phyloP scores from a whole-genome alignment of 805 yeast genomes.

The Kazachstania taianensis region DNA sequence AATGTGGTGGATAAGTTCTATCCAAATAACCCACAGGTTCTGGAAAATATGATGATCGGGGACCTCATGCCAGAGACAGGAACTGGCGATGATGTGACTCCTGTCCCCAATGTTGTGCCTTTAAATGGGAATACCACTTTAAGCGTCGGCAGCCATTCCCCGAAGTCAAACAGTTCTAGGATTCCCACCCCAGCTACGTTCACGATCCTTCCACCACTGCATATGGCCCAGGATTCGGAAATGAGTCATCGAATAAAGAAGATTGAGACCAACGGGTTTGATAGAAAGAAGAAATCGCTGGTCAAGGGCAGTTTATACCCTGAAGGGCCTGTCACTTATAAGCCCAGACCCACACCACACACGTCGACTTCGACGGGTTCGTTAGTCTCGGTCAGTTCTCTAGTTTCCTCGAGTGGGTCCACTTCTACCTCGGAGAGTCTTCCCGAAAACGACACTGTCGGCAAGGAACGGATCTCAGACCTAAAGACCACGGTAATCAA shows the following conservation, averaged over 20 bases:
- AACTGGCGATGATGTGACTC: not conserved
- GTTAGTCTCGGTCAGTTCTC: constrained; percentile 9
- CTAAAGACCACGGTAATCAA: constrained; percentile 27
- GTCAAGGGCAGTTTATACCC: constrained; percentile 28
- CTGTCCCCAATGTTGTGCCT: not conserved
- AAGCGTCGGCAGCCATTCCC: not conserved
- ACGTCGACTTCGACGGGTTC: constrained; percentile 4
- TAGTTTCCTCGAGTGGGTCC: constrained; percentile 11
- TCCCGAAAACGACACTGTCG: not conserved
- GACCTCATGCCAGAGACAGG: constrained; percentile 12
- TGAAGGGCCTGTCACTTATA: constrained; percentile 25
- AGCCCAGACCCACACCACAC: constrained; percentile 8
- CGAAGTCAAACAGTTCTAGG: not conserved
- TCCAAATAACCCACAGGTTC: constrained; percentile 13
- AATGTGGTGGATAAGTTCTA: constrained; percentile 16
- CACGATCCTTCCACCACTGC: not conserved
- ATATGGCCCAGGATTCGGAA: not conserved
- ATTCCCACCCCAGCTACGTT: too few relatives aligned
- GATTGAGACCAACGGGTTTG: too few relatives aligned
- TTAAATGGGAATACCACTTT: not conserved
- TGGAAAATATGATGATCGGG: constrained; percentile 14
- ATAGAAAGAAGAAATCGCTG: constrained; percentile 10
- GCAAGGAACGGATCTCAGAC: constrained; percentile 25
- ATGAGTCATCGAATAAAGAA: too few relatives aligned
- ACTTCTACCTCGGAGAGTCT: constrained; percentile 4